Percentiles rank a stretch among this genome's conserved stretches.
Evolutionary conservation across 768 basidiomycete genomes (phyloP).

Genomic region (Phanerochaete sordida): DNA sequence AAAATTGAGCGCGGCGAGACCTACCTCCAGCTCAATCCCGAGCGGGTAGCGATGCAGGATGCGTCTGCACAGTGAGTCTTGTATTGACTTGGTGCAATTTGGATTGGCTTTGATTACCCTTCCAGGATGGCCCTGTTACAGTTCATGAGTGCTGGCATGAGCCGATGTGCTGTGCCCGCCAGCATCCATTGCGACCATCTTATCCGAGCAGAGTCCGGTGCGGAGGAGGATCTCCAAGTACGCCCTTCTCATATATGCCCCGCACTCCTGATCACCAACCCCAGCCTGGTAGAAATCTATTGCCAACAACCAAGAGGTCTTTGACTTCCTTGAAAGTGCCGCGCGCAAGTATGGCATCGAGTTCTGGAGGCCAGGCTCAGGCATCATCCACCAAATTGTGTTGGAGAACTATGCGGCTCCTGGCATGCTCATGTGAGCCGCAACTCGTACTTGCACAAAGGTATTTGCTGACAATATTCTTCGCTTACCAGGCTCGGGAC

Average conservation of each 20-base stretch:
- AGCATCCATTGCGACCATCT: conserved; percentile 99
- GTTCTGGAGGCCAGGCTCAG: conserved; percentile 95
- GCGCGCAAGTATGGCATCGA: conserved; percentile 91
- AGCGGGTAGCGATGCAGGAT: conserved; percentile 98
- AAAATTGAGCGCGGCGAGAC: conserved; percentile 78
- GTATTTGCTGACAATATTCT: background rate
- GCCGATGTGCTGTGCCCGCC: conserved; percentile 78
- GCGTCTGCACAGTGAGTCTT: conserved; percentile 78
- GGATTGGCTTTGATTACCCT: background rate
- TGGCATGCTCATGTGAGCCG: conserved; percentile 80
- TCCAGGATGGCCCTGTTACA: conserved; percentile 87
- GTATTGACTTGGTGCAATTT: background rate
- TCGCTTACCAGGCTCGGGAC: conserved; percentile 66
- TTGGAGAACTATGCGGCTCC: conserved; percentile 97
- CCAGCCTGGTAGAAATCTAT: conserved; percentile 57
- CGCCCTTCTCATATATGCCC: background rate
- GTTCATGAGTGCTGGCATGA: conserved; percentile 95
- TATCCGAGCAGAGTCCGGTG: conserved; percentile 91
- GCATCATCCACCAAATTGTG: conserved; percentile 97
- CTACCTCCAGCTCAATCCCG: conserved; percentile 87
- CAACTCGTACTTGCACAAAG: background rate
- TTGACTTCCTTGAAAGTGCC: conserved; percentile 94
- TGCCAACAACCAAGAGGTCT: conserved; percentile 90
- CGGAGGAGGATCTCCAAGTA: conserved; percentile 81
- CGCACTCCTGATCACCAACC: background rate